phyloP scores from a whole-genome alignment of 257 asterid species.

The Gardenia jasminoides region DNA sequence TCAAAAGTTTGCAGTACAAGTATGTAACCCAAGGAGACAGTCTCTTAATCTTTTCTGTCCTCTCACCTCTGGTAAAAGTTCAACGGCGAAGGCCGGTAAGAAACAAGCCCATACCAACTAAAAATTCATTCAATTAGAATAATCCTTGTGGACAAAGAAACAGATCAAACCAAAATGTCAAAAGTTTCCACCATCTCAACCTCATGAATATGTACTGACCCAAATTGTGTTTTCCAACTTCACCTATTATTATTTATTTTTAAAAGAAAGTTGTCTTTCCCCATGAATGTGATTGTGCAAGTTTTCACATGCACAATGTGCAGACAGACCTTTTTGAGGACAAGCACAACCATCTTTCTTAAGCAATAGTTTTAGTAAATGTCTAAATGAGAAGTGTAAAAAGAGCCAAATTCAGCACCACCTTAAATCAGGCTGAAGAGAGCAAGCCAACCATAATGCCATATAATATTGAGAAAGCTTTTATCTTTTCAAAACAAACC shows the following conservation, averaged over 20 bases:
- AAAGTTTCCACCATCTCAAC: not conserved
- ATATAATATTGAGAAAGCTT: not conserved
- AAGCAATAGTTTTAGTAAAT: too few relatives aligned
- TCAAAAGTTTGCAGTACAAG: not conserved
- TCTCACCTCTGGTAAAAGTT: not conserved
- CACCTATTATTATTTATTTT: too few relatives aligned
- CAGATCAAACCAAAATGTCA: not conserved
- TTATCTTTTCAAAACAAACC: too few relatives aligned
- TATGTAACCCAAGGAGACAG: not conserved
- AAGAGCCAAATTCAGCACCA: not conserved
- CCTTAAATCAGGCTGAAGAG: not conserved
- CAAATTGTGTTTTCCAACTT: not conserved
- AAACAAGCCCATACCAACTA: not conserved
- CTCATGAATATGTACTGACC: not conserved
- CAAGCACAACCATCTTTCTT: not conserved
- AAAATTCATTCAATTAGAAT: not conserved
- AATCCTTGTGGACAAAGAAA: not conserved
- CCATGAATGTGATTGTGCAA: not conserved
- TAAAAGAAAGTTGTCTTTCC: too few relatives aligned
- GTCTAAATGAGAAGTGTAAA: not conserved
- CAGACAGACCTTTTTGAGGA: not conserved
- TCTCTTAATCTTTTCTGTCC: not conserved
- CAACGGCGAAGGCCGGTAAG: not conserved
- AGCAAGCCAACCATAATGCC: not conserved
- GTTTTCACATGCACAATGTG: not conserved